These are phyloP conservation scores for Luffa acutangula DNA, from an alignment of 306 rosid species.

Conservation along the genomic window DNA sequence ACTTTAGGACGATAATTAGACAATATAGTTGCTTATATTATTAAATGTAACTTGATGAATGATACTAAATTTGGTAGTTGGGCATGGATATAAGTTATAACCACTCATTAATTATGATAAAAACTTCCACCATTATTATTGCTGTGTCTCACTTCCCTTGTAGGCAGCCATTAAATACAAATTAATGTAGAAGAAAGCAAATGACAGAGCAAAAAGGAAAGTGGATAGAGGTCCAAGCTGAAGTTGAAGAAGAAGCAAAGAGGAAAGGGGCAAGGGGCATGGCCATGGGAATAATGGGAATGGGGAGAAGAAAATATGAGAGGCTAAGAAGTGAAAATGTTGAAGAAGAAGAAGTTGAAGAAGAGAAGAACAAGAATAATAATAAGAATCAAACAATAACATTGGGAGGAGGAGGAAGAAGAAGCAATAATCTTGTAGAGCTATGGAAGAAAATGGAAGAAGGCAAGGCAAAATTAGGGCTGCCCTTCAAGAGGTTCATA, in stretches of 20 bases:
- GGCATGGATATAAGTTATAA: neutral
- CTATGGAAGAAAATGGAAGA: constrained; percentile 5
- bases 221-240: neutral
- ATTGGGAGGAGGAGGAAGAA: neutral
- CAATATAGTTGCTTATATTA: neutral
- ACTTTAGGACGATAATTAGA: neutral
- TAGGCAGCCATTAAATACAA: neutral
- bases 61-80: neutral
- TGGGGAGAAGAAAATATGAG: neutral
- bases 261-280: neutral
- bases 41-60: neutral
- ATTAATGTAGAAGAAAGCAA: neutral
- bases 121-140: neutral
- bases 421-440: neutral
- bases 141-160: neutral
- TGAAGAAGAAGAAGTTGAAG: neutral
- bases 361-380: neutral
- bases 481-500: neutral
- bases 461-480: neutral
- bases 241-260: neutral
- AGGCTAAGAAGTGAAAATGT: neutral
- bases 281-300: neutral
- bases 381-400: neutral
- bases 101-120: neutral
- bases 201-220: neutral